These are phyloP conservation scores for Arctium minus DNA, from an alignment of 129 eudicot species.

Conservation along the genomic window DNA sequence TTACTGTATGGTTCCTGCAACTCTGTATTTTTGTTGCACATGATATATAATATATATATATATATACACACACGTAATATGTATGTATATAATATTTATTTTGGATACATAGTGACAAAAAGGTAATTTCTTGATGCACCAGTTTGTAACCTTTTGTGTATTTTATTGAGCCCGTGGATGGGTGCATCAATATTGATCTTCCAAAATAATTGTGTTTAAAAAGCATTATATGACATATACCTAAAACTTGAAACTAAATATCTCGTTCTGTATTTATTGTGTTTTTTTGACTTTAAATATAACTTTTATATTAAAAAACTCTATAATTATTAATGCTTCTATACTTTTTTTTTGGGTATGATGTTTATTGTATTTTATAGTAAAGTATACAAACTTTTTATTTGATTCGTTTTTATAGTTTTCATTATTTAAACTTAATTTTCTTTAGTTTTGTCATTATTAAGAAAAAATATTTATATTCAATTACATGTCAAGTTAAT, in stretches of 20 bases:
- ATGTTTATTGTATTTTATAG: not conserved
- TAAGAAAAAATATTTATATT: too few relatives aligned
- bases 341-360: not conserved
- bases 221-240: not conserved
- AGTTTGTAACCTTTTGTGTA: not conserved
- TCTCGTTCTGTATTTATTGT: not conserved
- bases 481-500: not conserved
- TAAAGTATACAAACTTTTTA: not conserved
- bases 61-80: too few relatives aligned
- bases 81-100: not conserved
- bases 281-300: not conserved
- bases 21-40: conserved; percentile 25
- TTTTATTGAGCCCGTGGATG: conserved; percentile 12
- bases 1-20: conserved; percentile 13
- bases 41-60: too few relatives aligned
- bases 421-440: not conserved
- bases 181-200: not conserved
- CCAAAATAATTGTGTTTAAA: not conserved
- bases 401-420: not conserved
- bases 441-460: not conserved
- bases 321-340: not conserved
- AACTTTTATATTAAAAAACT: not conserved
- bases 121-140: not conserved
- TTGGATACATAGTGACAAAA: conserved; percentile 4
- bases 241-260: not conserved